Evolutionary conservation across 768 basidiomycete species (phyloP), one percentile per base, ranked within the genome.

Genomic region (Lentinula guzmanii): DNA sequence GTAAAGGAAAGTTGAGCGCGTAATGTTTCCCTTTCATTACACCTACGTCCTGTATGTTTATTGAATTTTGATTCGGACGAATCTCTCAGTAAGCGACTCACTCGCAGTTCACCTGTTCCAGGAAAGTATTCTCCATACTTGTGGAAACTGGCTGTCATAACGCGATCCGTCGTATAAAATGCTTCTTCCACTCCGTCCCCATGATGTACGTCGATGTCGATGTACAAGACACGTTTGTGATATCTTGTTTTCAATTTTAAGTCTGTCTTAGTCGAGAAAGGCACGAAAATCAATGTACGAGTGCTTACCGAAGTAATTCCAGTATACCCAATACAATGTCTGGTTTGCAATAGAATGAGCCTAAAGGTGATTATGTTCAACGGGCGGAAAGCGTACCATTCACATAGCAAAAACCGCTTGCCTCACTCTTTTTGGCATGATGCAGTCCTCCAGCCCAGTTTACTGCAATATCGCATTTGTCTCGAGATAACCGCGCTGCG

Each of bases 81-180:
- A 18, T 24, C 21, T 21, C 46, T 51, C 60, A 34, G 52, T 61
- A 57, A 18, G 33, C 28, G 35, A 70, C 86, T 66, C 69, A 93
- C 93, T 66, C 95, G 83, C 43, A 97, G 79, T 73, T 97, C 95
- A n/a, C 97, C 97, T 5, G 97, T 99, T 45, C 97, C 97, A 31
- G 97, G 97, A 74, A 99, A 99, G 74, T 91, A 99, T 74, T 99
- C 97, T 37, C 97, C 97, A 65, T 98, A 99, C 74, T 98, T 98
- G 72, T 99, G 97, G 75, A 98, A 97, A 67, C 92, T 95, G 69
- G 88, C 88, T 0, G 96, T 98, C 97, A 98, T 98, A 61, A 99
- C 97, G 48, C 97, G 83, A 71, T 99, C 96, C 21, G 97, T 98
- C 3, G 95, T 95, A 73, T 98, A 99, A 72, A 99, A 99, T 0